phyloP scores from a whole-genome alignment of 2,329 filamentous ascomycete genomes.

The Alternaria infectoria region DNA sequence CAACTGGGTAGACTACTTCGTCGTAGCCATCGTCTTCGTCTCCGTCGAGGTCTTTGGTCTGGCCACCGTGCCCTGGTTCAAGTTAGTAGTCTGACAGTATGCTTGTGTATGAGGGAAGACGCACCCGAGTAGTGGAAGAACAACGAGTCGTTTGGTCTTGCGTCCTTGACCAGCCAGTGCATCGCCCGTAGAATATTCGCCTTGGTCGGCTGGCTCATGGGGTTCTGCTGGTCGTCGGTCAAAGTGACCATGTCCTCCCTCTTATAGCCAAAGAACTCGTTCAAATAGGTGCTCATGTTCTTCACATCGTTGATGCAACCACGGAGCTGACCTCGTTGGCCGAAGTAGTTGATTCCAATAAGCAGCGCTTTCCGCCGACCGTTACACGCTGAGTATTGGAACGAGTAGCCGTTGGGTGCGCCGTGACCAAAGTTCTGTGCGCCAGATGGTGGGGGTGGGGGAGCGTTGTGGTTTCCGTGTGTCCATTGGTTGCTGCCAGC shows the following conservation, averaged over 20 bases:
- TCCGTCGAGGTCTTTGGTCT: conserved; percentile 78
- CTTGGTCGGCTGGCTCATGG: conserved; percentile 96
- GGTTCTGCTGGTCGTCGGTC: conserved; percentile 95
- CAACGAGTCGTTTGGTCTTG: conserved; percentile 87
- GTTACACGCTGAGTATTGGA: conserved; percentile 90
- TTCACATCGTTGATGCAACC: conserved; percentile 98
- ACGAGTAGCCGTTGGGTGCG: conserved; percentile 79
- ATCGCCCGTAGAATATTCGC: conserved; percentile 93
- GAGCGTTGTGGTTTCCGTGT: conserved; percentile 64
- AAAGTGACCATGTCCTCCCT: conserved; percentile 96
- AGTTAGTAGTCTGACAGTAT: conserved; percentile 9
- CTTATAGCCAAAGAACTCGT: conserved; percentile 88
- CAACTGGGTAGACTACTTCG: conserved; percentile 83
- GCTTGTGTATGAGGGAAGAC: conserved; percentile 29
- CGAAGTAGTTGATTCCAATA: conserved; percentile 97
- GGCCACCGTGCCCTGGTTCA: conserved; percentile 74
- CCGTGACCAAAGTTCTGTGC: conserved; percentile 66
- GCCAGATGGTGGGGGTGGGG: conserved; percentile 68
- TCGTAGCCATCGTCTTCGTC: conserved; percentile 84
- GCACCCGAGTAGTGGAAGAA: conserved; percentile 97
- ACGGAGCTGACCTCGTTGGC: conserved; percentile 84
- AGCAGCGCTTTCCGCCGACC: conserved; percentile 86
- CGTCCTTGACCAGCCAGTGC: conserved; percentile 98
- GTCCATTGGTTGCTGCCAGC: conserved; percentile 43
- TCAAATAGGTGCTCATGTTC: conserved; percentile 93